Evolutionary conservation across 2,329 filamentous ascomycete genomes (phyloP).

Genomic region (Helotiales sp.): DNA sequence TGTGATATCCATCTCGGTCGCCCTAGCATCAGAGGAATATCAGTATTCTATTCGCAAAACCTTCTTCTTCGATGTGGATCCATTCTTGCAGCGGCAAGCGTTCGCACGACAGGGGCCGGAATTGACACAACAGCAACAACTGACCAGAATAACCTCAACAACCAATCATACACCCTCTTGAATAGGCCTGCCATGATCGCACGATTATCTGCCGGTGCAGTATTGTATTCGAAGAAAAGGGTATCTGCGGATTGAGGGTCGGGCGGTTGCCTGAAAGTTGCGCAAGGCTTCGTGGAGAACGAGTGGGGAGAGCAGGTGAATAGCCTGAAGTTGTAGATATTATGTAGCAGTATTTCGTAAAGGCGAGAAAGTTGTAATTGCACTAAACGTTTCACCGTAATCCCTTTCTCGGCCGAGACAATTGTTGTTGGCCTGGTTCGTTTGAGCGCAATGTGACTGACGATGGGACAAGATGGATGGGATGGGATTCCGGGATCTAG

Average conservation of each 20-base stretch:
- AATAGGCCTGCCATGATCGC: constrained; percentile 86
- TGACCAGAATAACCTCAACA: constrained; percentile 96
- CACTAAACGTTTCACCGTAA: constrained; percentile 23
- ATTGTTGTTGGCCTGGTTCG: constrained; percentile 24
- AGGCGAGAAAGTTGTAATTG: constrained; percentile 24
- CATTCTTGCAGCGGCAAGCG: constrained; percentile 14
- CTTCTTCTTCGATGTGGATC: background rate
- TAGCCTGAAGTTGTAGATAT: constrained; percentile 24
- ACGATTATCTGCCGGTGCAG: constrained; percentile 25
- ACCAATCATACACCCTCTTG: constrained; percentile 95
- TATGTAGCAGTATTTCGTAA: constrained; percentile 9
- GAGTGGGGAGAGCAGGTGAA: constrained; percentile 25
- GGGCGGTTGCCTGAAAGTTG: constrained; percentile 32
- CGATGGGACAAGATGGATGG: background rate
- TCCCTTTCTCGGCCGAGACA: constrained; percentile 16
- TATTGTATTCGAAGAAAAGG: constrained; percentile 8
- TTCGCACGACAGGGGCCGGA: constrained; percentile 21
- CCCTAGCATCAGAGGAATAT: constrained; percentile 60
- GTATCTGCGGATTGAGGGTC: background rate
- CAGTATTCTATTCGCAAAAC: background rate
- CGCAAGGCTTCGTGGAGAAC: constrained; percentile 36
- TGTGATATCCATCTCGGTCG: constrained; percentile 99
- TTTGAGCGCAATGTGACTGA: constrained; percentile 32
- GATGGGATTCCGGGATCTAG: constrained; percentile 1
- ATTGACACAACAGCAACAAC: constrained; percentile 44